Evolutionary conservation across 2,329 filamentous ascomycete genomes (phyloP).

Genomic region (Ceratocystis diversiconidia): DNA sequence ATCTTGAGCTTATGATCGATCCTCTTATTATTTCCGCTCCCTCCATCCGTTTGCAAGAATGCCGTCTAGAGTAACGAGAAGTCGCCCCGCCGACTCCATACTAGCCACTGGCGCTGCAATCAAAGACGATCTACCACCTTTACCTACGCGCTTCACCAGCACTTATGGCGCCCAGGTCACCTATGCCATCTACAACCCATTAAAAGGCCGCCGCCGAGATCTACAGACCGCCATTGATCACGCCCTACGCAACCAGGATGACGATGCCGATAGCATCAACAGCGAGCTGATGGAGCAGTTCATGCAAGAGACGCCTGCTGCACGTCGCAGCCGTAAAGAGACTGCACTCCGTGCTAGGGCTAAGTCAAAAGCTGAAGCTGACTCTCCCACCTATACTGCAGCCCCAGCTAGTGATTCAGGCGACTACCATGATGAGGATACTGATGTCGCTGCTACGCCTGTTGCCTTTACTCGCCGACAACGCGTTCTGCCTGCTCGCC

Average conservation of each 20-base stretch:
- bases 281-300: slow-evolving; percentile 17
- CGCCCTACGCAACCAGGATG: slow-evolving; percentile 18
- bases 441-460: background rate
- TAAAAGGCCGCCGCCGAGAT: slow-evolving; percentile 20
- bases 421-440: background rate
- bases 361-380: background rate
- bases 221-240: slow-evolving; percentile 19
- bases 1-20: background rate
- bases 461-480: slow-evolving; percentile 8
- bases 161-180: slow-evolving; percentile 21
- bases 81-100: slow-evolving; percentile 5
- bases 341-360: background rate
- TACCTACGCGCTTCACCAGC: slow-evolving; percentile 20
- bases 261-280: slow-evolving; percentile 13
- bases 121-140: slow-evolving; percentile 19
- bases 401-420: background rate
- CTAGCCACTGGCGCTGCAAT: slow-evolving; percentile 19
- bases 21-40: background rate
- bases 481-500: slow-evolving; percentile 11
- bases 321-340: slow-evolving; percentile 9
- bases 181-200: slow-evolving; percentile 20
- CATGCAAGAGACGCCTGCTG: slow-evolving; percentile 15
- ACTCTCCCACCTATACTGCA: background rate
- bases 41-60: slow-evolving; percentile 5
- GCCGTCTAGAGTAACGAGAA: slow-evolving; percentile 8